Percentiles rank a stretch among this genome's conserved stretches.
phyloP scores from a whole-genome alignment of 2,329 filamentous ascomycete genomes.

The Colletotrichum paranaense region DNA sequence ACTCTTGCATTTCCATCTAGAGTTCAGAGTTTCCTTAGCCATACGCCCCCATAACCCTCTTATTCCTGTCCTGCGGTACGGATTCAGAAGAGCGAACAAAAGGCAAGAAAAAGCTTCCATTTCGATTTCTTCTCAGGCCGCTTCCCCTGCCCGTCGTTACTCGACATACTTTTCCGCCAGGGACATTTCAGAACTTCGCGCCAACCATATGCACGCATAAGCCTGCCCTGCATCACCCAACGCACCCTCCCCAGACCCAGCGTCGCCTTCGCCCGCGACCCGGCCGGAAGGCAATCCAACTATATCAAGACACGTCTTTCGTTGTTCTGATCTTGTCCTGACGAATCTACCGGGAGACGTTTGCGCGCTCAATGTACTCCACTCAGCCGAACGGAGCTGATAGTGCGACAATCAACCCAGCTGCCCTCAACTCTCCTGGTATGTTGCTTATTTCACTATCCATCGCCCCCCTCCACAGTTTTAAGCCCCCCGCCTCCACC shows the following conservation, averaged over 20 bases:
- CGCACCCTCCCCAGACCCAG: constrained; percentile 50
- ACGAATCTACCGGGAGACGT: constrained; percentile 49
- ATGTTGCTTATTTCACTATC: constrained; percentile 53
- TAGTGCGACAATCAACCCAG: constrained; percentile 91
- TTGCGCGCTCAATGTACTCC: constrained; percentile 60
- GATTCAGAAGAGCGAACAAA: constrained; percentile 14
- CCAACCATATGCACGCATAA: constrained; percentile 64
- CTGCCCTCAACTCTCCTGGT: constrained; percentile 85
- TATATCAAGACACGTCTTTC: constrained; percentile 72
- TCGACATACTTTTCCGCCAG: constrained; percentile 29
- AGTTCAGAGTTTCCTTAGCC: constrained; percentile 30
- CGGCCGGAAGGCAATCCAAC: constrained; percentile 58
- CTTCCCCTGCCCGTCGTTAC: constrained; percentile 22
- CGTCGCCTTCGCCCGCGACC: constrained; percentile 45
- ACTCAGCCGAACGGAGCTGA: constrained; percentile 80
- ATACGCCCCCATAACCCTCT: constrained; percentile 29
- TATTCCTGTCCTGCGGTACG: constrained; percentile 1
- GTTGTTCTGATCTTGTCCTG: constrained; percentile 55
- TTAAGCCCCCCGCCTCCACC: constrained; percentile 18
- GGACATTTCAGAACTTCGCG: constrained; percentile 44
- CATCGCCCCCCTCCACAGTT: constrained; percentile 20
- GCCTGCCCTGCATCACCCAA: constrained; percentile 56
- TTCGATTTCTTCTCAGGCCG: constrained; percentile 29
- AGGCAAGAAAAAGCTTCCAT: constrained; percentile 32
- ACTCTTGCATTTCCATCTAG: constrained; percentile 34